Evolutionary conservation across 2,329 filamentous ascomycete species (phyloP).

Genomic region (Diaporthe amygdali): DNA sequence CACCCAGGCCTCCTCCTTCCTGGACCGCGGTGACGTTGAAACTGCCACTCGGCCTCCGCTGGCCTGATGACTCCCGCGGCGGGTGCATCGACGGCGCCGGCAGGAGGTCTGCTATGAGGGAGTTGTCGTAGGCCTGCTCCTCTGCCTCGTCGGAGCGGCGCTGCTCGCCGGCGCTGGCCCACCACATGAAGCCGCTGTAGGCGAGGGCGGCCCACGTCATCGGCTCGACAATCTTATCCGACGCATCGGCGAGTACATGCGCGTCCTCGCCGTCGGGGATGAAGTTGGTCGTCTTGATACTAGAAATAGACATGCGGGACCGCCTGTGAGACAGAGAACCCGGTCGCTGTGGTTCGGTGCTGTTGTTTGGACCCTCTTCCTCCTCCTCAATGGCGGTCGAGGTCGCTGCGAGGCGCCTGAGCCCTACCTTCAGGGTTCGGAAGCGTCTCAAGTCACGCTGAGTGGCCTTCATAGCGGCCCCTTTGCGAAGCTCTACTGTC

Average conservation of each 20-base stretch:
- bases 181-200: slow-evolving; percentile 88
- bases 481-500: slow-evolving; percentile 69
- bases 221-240: slow-evolving; percentile 65
- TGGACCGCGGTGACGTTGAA: slow-evolving; percentile 33
- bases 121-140: slow-evolving; percentile 58
- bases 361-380: not conserved
- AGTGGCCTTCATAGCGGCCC: slow-evolving; percentile 77
- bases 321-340: slow-evolving; percentile 7
- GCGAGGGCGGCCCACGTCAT: slow-evolving; percentile 75
- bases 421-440: slow-evolving; percentile 67
- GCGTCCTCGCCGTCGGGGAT: slow-evolving; percentile 40
- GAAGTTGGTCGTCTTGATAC: slow-evolving; percentile 15
- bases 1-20: slow-evolving; percentile 39
- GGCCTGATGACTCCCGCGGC: slow-evolving; percentile 17
- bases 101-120: slow-evolving; percentile 59
- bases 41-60: slow-evolving; percentile 25
- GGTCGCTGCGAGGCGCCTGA: slow-evolving; percentile 51
- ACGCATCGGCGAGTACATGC: slow-evolving; percentile 47
- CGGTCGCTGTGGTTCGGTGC: slow-evolving; percentile 20
- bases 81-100: slow-evolving; percentile 34
- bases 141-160: slow-evolving; percentile 65
- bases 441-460: slow-evolving; percentile 89
- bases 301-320: slow-evolving; percentile 22
- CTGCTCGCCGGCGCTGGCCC: slow-evolving; percentile 83
- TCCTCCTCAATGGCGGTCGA: slow-evolving; percentile 26